These are phyloP conservation scores for Petunia secreta DNA, from an alignment of 257 asterid species.

Conservation along the genomic window DNA sequence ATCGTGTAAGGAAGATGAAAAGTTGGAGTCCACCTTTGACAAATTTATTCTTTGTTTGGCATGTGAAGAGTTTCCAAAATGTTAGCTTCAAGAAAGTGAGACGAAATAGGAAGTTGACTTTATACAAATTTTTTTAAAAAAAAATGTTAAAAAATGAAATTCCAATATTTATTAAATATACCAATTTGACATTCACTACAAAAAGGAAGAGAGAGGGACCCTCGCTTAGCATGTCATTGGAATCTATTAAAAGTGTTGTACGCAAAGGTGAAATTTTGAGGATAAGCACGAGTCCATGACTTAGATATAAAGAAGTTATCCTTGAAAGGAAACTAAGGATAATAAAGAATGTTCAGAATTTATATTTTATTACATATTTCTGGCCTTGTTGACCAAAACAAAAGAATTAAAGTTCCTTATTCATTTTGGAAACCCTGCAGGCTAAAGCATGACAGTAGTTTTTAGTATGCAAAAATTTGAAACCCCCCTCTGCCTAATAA, in stretches of 20 bases:
- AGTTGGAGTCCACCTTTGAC: constrained; percentile 10
- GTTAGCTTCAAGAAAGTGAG: not conserved
- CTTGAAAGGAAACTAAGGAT: not conserved
- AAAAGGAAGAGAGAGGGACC: no score
- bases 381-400: not conserved
- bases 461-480: no score
- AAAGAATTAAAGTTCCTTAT: not conserved
- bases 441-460: no score
- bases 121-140: no score
- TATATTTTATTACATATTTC: not conserved
- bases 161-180: no score
- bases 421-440: no score
- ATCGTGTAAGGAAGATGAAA: constrained; percentile 7
- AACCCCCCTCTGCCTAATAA: no score
- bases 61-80: constrained; percentile 1
- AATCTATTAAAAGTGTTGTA: not conserved
- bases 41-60: not conserved
- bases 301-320: not conserved
- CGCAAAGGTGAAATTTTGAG: not conserved
- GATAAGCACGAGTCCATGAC: not conserved
- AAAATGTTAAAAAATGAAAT: no score
- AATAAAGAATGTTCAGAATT: not conserved
- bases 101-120: not conserved
- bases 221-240: not conserved
- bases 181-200: no score